phyloP scores from a whole-genome alignment of 441 rosid species.

The Croton setiger region DNA sequence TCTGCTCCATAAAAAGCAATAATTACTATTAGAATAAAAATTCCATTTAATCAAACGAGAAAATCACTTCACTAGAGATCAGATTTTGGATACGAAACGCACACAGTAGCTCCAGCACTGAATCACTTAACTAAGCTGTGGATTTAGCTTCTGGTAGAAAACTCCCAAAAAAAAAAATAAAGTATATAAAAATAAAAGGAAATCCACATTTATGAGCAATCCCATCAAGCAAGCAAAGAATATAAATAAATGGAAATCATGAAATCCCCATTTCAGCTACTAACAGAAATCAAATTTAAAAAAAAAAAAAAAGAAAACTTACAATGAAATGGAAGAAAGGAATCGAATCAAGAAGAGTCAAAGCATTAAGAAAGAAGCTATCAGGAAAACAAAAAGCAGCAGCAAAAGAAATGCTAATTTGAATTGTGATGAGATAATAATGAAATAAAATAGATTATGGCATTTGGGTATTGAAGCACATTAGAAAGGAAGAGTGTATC shows the following conservation, averaged over 20 bases:
- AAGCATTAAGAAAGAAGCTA: constrained; percentile 1
- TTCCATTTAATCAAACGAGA: background rate
- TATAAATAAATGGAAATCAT: background rate
- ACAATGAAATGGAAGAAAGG: background rate
- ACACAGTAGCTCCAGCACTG: background rate
- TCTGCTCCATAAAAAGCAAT: constrained; percentile 33
- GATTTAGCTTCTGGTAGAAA: constrained; percentile 8
- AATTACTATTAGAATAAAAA: constrained; percentile 1
- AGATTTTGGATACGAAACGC: constrained; percentile 4
- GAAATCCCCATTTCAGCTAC: background rate
- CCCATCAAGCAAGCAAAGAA: constrained; percentile 1
- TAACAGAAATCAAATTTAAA: background rate
- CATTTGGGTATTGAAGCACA: background rate
- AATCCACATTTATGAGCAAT: background rate
- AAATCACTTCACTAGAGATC: background rate
- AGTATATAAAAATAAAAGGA: constrained; percentile 9
- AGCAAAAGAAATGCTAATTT: background rate
- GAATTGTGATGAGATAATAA: background rate
- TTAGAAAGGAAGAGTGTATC: background rate
- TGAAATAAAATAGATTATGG: background rate
- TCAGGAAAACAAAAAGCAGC: background rate
- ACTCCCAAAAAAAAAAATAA: background rate
- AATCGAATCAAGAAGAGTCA: background rate
- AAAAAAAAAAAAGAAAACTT: constrained; percentile 8
- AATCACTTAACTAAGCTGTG: constrained; percentile 2